Percentiles rank a stretch among this genome's conserved stretches.
phyloP scores from a whole-genome alignment of 2,329 filamentous ascomycete species.

The Diaporthe destruens region DNA sequence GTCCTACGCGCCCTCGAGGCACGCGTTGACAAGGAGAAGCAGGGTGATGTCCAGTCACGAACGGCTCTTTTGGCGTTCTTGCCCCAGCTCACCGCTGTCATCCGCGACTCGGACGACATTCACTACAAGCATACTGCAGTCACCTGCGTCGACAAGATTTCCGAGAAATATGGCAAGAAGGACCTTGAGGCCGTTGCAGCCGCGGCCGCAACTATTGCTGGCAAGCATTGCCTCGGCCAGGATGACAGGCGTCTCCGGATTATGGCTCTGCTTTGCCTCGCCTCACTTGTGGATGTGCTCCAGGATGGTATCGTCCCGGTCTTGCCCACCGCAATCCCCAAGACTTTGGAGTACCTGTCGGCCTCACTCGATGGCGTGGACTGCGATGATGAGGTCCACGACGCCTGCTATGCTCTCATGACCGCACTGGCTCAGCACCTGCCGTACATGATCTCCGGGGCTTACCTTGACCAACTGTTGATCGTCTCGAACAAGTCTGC shows the following conservation, averaged over 20 bases:
- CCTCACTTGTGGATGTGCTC: constrained; percentile 89
- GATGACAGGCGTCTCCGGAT: constrained; percentile 79
- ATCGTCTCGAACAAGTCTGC: constrained; percentile 80
- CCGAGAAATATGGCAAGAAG: constrained; percentile 95
- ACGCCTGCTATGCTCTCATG: constrained; percentile 85
- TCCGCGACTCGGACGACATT: constrained; percentile 78
- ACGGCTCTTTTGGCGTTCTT: constrained; percentile 82
- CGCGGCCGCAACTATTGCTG: constrained; percentile 82
- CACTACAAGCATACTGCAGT: constrained; percentile 88
- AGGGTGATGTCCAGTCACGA: constrained; percentile 76
- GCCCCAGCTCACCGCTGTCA: constrained; percentile 80
- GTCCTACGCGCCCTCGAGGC: constrained; percentile 84
- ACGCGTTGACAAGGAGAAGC: constrained; percentile 80
- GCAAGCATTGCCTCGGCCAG: constrained; percentile 81
- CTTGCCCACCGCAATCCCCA: constrained; percentile 80
- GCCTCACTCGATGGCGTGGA: constrained; percentile 68
- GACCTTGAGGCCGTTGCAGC: constrained; percentile 81
- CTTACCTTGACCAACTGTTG: constrained; percentile 79
- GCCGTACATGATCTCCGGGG: constrained; percentile 87
- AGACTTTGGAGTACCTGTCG: constrained; percentile 78
- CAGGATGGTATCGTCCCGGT: constrained; percentile 88
- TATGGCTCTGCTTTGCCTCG: constrained; percentile 88
- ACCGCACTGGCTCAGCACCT: constrained; percentile 84
- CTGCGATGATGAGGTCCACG: constrained; percentile 76
- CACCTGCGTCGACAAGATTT: constrained; percentile 90